Evolutionary conservation across 2,329 filamentous ascomycete genomes (phyloP), one percentile per base, ranked within the genome.

Genomic region (Diaporthe sp.): DNA sequence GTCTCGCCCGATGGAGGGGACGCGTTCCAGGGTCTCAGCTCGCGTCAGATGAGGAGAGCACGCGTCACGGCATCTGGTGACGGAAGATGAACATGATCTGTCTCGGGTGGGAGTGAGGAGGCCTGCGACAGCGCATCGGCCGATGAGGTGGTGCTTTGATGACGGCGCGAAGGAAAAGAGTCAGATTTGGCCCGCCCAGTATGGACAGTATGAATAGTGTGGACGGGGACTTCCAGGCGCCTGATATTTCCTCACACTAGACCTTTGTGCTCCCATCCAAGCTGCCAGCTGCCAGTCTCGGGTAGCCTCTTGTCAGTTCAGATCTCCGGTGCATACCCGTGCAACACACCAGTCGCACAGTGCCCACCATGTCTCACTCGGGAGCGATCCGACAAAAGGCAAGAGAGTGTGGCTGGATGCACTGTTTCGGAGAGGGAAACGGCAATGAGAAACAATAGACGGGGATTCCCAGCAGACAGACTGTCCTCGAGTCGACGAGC

Each of bases 271-370:
- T 53, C 62, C 57, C 34, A 46, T 68, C 46, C 65, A 49, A 68
- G 31, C 62, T 65, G 60, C 60, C 44, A 51, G 44, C 62, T 68
- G 65, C 65, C 65, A 61, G 71, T 72, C 71, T 72, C 71, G 71
- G 71, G 71, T 72, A 72, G 71, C 37, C 58, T 72, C 71, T 61
- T 72, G 57, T 72, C 71, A 72, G 71, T 72, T 53, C 57, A 72
- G 71, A 72, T 62, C 71, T 53, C 37, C 71, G 71, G 71, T 53
- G 65, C 71, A 51, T 62, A 61, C 71, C 58, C 58, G 71, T 61
- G 44, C 57, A 42, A 62, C 71, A 62, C 42, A 72, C 57, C 58
- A 62, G 57, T 61, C 42, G 57, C 71, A 62, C 71, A 61, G 71
- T 72, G 71, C 34, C 44, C 34, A 60, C 44, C 57, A 42, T 72